Evolutionary conservation across 2,329 filamentous ascomycete species (phyloP).

Genomic region (Talaromyces albobiverticillius): DNA sequence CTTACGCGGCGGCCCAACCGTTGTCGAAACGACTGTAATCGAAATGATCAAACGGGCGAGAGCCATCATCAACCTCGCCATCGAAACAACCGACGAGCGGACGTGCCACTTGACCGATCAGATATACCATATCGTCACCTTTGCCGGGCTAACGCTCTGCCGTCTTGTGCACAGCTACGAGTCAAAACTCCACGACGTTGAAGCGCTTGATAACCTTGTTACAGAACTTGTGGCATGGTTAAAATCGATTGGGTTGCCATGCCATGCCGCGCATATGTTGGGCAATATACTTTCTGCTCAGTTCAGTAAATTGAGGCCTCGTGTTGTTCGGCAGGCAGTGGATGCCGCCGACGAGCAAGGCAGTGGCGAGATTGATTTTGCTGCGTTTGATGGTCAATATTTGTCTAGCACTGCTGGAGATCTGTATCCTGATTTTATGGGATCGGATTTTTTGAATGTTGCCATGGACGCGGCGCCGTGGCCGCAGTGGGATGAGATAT

Average conservation of each 20-base stretch:
- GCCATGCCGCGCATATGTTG: conserved; percentile 41
- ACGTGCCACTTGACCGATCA: conserved; percentile 47
- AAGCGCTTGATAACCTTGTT: conserved; percentile 33
- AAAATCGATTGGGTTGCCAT: conserved; percentile 40
- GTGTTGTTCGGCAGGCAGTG: too few species aligned
- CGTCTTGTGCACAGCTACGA: conserved; percentile 38
- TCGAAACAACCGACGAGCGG: conserved; percentile 44
- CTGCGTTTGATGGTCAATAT: neutral
- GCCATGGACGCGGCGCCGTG: conserved; percentile 4
- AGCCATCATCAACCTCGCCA: conserved; percentile 40
- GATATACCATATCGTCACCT: conserved; percentile 49
- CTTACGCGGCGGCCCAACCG: conserved; percentile 5
- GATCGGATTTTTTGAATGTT: conserved; percentile 9
- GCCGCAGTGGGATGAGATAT: conserved; percentile 6
- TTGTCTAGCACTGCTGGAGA: neutral
- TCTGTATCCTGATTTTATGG: conserved; percentile 1
- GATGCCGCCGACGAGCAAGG: too few species aligned
- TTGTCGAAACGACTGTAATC: conserved; percentile 33
- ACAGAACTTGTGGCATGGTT: conserved; percentile 38
- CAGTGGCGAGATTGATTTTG: neutral
- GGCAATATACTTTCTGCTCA: conserved; percentile 34
- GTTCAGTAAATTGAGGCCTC: conserved; percentile 7
- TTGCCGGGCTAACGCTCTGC: conserved; percentile 29
- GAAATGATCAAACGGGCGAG: conserved; percentile 44
- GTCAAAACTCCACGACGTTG: conserved; percentile 30